These are phyloP conservation scores for Patellifolia procumbens DNA, from an alignment of 179 eudicot genomes.

Conservation along the genomic window DNA sequence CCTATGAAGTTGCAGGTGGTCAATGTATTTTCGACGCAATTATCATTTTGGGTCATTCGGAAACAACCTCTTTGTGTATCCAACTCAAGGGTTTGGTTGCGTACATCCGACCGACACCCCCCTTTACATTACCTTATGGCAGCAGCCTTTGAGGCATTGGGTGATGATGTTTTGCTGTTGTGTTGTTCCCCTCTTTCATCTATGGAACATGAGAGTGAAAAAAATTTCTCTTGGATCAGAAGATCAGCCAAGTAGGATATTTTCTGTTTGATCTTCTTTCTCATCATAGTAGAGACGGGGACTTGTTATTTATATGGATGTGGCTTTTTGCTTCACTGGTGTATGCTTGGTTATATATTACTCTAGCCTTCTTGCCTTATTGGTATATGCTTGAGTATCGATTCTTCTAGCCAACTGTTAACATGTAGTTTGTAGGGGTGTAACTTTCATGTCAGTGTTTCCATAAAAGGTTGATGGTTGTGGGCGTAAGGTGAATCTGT, in stretches of 20 bases:
- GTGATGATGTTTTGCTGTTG: too few species aligned
- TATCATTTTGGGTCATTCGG: too few species aligned
- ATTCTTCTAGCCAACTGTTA: neutral
- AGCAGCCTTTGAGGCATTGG: too few species aligned
- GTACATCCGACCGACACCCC: too few species aligned
- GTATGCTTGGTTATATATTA: too few species aligned
- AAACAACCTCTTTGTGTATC: too few species aligned
- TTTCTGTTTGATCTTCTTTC: neutral
- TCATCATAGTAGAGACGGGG: too few species aligned
- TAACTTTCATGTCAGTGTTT: neutral
- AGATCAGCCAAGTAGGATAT: neutral
- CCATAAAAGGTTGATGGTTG: too few species aligned
- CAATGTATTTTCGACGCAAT: too few species aligned
- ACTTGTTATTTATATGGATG: neutral
- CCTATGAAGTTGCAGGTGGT: too few species aligned
- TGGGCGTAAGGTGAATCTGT: neutral
- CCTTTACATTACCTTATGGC: too few species aligned
- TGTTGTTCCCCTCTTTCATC: neutral
- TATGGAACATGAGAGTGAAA: neutral
- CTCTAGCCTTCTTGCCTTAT: neutral
- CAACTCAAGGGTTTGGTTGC: too few species aligned
- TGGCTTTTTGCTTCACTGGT: neutral
- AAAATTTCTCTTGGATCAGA: neutral
- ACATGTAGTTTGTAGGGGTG: neutral
- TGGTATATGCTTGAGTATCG: neutral